A percentile compares a stretch with the other conserved stretches of the same genome.
phyloP scores from a whole-genome alignment of 352 stramenopile species.

The Globisporangium megalacanthum region DNA sequence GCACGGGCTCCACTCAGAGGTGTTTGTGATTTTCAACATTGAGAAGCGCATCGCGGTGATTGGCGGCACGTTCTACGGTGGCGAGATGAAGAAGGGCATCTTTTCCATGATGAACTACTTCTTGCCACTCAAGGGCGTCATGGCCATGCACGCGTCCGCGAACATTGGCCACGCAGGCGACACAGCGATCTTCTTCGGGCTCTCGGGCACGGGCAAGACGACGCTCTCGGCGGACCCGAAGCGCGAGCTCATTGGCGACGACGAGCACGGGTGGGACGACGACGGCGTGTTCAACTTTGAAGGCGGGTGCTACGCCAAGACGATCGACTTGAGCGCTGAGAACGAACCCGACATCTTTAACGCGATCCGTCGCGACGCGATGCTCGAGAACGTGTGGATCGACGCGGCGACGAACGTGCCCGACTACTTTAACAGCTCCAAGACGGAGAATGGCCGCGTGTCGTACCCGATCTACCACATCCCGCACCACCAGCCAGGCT shows the following conservation, averaged over 20 bases:
- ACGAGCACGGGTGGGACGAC: constrained; percentile 98
- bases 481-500: constrained; percentile 87
- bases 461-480: constrained; percentile 99
- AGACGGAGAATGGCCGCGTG: constrained; percentile 98
- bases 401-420: constrained; percentile 62
- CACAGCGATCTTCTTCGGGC: constrained; percentile 97
- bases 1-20: constrained; percentile 93
- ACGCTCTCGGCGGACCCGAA: constrained; percentile 90
- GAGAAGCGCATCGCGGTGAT: constrained; percentile 95
- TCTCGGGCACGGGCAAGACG: constrained; percentile 90
- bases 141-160: constrained; percentile 98
- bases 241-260: constrained; percentile 70
- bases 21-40: constrained; percentile 97
- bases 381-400: constrained; percentile 97
- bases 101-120: constrained; percentile 99
- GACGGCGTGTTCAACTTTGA: constrained; percentile 99
- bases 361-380: constrained; percentile 95
- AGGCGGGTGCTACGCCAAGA: constrained; percentile 99
- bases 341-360: constrained; percentile 98
- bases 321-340: constrained; percentile 94
- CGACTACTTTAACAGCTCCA: constrained; percentile 95
- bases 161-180: constrained; percentile 97
- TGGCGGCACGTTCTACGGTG: constrained; percentile 95
- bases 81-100: constrained; percentile 99
- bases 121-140: constrained; percentile 92